These are phyloP conservation scores for Talaromyces amestolkiae DNA, from an alignment of 2,329 filamentous ascomycete species.

Conservation along the genomic window DNA sequence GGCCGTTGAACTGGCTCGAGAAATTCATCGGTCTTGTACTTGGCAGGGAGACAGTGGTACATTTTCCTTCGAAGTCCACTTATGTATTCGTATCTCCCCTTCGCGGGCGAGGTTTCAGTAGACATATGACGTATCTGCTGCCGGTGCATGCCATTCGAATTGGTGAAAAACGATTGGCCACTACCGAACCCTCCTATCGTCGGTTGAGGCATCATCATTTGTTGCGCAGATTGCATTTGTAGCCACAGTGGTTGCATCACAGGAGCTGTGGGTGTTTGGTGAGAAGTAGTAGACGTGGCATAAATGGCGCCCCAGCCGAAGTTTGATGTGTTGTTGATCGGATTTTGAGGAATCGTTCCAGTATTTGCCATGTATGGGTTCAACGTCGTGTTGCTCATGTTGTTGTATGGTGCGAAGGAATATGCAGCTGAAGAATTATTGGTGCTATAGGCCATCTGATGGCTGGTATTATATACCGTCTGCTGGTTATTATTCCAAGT, in stretches of 20 bases:
- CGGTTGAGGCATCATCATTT: constrained; percentile 7
- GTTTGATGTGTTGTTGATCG: constrained; percentile 3
- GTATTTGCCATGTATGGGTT: not conserved
- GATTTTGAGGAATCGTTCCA: not conserved
- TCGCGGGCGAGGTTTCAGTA: not conserved
- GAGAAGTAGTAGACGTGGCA: not conserved
- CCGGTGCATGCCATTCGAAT: not conserved
- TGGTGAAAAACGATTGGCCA: not conserved
- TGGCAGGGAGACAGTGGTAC: not conserved
- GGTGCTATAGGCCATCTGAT: not conserved
- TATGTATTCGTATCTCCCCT: not conserved
- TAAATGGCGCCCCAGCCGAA: constrained; percentile 10
- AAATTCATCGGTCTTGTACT: not conserved
- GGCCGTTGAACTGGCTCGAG: not conserved
- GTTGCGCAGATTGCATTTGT: constrained; percentile 6
- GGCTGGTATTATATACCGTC: not conserved
- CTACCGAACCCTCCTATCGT: not conserved
- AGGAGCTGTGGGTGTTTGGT: not conserved
- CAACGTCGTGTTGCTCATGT: not conserved
- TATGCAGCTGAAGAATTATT: not conserved
- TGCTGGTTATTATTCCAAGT: not conserved
- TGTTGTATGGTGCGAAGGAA: not conserved
- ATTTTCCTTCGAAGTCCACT: not conserved
- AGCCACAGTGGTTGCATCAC: not conserved
- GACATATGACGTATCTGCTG: constrained; percentile 9